phyloP scores from a whole-genome alignment of 805 yeast genomes.

The Diddensiella santjacobensis region DNA sequence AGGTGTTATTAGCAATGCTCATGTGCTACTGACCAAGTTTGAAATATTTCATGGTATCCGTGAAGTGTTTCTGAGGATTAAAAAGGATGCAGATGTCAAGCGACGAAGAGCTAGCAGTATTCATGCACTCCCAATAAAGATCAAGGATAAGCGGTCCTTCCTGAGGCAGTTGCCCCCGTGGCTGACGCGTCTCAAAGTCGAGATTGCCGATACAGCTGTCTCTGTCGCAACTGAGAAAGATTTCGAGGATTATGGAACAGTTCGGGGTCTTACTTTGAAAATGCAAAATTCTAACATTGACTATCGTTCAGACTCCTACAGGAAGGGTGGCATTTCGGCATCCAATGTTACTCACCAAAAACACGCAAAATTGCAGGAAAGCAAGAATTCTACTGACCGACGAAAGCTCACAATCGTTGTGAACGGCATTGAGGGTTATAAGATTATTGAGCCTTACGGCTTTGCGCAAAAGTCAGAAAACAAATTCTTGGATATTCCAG shows the following conservation, averaged over 20 bases:
- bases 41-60: slow-evolving; percentile 34
- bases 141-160: slow-evolving; percentile 3
- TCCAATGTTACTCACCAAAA: neutral
- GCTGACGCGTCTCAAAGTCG: slow-evolving; percentile 29
- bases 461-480: slow-evolving; percentile 19
- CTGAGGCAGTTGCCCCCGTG: slow-evolving; percentile 27
- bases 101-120: neutral
- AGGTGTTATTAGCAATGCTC: slow-evolving; percentile 26
- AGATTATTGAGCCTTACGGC: slow-evolving; percentile 26
- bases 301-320: slow-evolving; percentile 14
- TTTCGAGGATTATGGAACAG: slow-evolving; percentile 7
- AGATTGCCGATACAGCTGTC: slow-evolving; percentile 27
- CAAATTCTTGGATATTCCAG: slow-evolving; percentile 28
- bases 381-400: slow-evolving; percentile 17
- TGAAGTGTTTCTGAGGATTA: slow-evolving; percentile 17
- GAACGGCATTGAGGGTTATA: slow-evolving; percentile 26
- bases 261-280: slow-evolving; percentile 24
- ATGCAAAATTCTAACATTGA: slow-evolving; percentile 20
- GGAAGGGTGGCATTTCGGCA: neutral
- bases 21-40: slow-evolving; percentile 28
- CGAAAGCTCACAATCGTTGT: slow-evolving; percentile 24
- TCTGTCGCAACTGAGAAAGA: slow-evolving; percentile 21
- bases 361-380: too few relatives aligned
- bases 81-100: slow-evolving; percentile 1
- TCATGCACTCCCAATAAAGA: neutral